phyloP scores from a whole-genome alignment of 2,329 filamentous ascomycete genomes.

The Xylaria sp. region DNA sequence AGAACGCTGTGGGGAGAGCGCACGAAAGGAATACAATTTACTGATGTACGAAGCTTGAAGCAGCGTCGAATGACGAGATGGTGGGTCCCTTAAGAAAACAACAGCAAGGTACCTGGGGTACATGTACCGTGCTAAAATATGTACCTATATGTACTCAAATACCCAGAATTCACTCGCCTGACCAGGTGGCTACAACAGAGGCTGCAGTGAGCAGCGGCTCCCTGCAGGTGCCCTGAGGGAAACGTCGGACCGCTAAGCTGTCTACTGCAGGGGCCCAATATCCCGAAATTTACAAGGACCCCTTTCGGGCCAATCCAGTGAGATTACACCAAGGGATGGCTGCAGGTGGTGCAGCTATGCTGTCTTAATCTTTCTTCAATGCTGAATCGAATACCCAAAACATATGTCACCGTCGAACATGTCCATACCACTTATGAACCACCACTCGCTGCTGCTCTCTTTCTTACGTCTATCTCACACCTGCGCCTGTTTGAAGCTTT shows the following conservation, averaged over 20 bases:
- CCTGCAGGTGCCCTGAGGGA: constrained; percentile 38
- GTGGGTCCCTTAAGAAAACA: background rate
- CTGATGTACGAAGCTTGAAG: background rate
- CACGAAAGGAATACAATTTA: background rate
- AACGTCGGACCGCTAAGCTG: constrained; percentile 44
- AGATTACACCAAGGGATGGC: constrained; percentile 31
- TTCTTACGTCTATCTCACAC: constrained; percentile 7
- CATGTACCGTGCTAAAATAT: too few species aligned
- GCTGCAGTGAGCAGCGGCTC: background rate
- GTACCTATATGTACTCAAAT: background rate
- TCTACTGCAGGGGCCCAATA: constrained; percentile 21
- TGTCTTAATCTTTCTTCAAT: constrained; percentile 32
- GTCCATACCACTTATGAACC: constrained; percentile 6
- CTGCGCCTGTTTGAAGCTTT: background rate
- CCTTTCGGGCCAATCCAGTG: constrained; percentile 24
- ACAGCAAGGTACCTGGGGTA: background rate
- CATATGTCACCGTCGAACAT: constrained; percentile 26
- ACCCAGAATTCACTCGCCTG: constrained; percentile 12
- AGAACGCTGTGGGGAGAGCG: background rate
- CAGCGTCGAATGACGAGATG: background rate
- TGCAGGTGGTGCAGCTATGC: constrained; percentile 29
- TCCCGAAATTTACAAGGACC: constrained; percentile 25
- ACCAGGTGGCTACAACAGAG: constrained; percentile 18
- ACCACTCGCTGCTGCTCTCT: constrained; percentile 12
- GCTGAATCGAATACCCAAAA: constrained; percentile 6